These are phyloP conservation scores for Magnolia changhungtana DNA, from an alignment of 164 flowering plant species.

Conservation along the genomic window DNA sequence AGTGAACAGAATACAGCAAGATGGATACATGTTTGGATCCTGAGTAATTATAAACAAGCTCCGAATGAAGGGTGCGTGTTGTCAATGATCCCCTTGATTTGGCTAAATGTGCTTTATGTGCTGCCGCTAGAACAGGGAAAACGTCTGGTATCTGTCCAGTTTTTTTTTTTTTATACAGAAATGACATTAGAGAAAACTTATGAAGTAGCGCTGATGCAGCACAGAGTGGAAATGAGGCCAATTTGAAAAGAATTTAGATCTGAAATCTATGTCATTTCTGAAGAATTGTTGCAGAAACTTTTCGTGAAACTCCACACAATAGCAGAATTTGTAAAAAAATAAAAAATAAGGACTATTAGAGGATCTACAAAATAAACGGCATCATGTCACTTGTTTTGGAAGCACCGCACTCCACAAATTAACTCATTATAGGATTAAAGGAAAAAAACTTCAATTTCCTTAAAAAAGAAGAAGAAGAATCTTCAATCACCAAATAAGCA, in stretches of 20 bases:
- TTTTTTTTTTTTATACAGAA: background rate
- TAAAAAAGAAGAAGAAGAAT: too few species aligned
- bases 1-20: background rate
- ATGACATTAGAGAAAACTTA: background rate
- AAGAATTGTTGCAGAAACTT: too few species aligned
- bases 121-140: slow-evolving; percentile 91
- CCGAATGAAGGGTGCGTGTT: slow-evolving; percentile 87
- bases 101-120: slow-evolving; percentile 77
- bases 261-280: background rate
- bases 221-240: background rate
- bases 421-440: too few species aligned
- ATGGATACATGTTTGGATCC: slow-evolving; percentile 85
- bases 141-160: slow-evolving; percentile 72
- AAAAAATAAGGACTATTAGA: too few species aligned
- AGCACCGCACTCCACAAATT: too few species aligned
- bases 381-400: too few species aligned
- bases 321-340: too few species aligned
- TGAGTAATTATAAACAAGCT: slow-evolving; percentile 87
- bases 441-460: too few species aligned
- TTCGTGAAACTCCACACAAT: too few species aligned
- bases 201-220: background rate
- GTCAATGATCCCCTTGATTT: slow-evolving; percentile 72
- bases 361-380: too few species aligned
- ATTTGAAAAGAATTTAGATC: background rate
- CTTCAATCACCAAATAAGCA: too few species aligned